Percentiles rank a stretch among this genome's conserved stretches.
Evolutionary conservation across 179 eudicot genomes (phyloP).

Genomic region (Silene coronaria): DNA sequence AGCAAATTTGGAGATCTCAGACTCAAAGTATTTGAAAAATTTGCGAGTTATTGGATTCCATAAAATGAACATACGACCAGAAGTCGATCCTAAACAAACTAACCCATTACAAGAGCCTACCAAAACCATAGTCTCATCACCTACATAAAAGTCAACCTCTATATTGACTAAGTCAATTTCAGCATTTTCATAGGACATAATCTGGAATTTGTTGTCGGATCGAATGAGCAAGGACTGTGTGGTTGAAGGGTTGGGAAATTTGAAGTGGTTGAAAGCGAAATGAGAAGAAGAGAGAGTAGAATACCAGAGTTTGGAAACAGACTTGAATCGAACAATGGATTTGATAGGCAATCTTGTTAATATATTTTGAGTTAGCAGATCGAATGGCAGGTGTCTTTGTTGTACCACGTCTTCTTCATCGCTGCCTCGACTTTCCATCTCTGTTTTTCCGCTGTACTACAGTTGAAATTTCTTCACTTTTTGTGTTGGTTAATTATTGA

Average conservation of each 20-base stretch:
- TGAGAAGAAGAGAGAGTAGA: not conserved
- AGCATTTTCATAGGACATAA: not conserved
- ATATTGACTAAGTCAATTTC: not conserved
- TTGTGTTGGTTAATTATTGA: not conserved
- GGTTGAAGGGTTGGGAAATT: not conserved
- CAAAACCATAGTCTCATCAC: not conserved
- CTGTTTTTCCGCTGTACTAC: too few relatives aligned
- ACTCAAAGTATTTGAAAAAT: not conserved
- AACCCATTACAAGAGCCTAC: slow-evolving; percentile 18
- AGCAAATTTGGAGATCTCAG: not conserved
- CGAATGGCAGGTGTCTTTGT: not conserved
- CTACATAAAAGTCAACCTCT: slow-evolving; percentile 12
- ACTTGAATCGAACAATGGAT: not conserved
- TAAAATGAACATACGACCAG: slow-evolving; percentile 2
- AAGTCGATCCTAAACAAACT: slow-evolving; percentile 14
- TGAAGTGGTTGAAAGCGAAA: not conserved
- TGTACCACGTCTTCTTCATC: not conserved
- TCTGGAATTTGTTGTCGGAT: not conserved
- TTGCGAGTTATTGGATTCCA: slow-evolving; percentile 4
- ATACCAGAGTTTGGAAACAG: slow-evolving; percentile 5
- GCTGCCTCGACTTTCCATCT: not conserved
- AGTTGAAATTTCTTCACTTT: too few relatives aligned
- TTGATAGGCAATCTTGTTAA: not conserved
- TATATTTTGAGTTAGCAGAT: too few relatives aligned
- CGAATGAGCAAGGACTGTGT: not conserved